Evolutionary conservation across 148 eudicot species (phyloP).

Genomic region (Fallopia convolvulus): DNA sequence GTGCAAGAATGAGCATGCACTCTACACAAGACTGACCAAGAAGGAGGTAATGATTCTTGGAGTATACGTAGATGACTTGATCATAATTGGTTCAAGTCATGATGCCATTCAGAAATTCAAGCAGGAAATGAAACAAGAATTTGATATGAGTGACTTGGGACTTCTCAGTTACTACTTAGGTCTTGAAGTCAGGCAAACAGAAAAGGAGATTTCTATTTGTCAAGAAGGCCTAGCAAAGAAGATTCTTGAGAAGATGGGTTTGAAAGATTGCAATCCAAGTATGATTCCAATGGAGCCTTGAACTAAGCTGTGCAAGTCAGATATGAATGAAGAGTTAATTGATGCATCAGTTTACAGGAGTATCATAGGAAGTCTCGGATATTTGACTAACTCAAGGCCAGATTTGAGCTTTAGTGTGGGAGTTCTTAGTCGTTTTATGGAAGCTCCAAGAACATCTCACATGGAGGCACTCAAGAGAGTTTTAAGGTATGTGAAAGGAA

Average conservation of each 20-base stretch:
- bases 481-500: too few species aligned
- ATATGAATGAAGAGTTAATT: too few species aligned
- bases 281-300: too few species aligned
- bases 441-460: slow-evolving; percentile 1
- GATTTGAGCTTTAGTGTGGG: too few species aligned
- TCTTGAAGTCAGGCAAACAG: neutral
- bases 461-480: neutral
- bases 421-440: neutral
- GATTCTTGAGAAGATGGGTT: too few species aligned
- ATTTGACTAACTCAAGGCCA: too few species aligned
- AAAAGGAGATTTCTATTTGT: neutral
- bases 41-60: neutral
- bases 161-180: neutral
- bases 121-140: neutral
- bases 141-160: neutral
- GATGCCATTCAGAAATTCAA: neutral
- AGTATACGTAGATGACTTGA: slow-evolving; percentile 10
- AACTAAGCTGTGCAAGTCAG: too few species aligned
- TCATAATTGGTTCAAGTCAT: neutral
- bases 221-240: too few species aligned
- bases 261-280: too few species aligned
- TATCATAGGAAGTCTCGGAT: too few species aligned
- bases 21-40: neutral
- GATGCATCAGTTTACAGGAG: too few species aligned
- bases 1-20: neutral